Conservation (phyloP, 2,329 filamentous ascomycete genomes). For the Tolypocladium capitatum region DNA sequence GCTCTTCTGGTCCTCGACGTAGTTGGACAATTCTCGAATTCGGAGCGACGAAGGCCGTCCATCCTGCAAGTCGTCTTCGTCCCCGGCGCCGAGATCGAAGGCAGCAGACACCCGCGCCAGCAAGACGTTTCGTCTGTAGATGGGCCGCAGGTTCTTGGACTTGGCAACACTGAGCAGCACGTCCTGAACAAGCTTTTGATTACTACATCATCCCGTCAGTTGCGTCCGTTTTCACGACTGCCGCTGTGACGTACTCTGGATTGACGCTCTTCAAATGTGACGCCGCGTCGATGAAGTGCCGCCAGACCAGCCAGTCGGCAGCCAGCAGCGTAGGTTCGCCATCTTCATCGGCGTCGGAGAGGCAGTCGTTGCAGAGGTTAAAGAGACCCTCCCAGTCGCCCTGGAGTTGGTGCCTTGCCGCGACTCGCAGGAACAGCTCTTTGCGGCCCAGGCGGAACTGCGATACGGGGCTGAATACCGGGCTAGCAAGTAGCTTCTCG, state of each 20-base stretch:
- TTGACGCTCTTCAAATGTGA: conserved; percentile 16
- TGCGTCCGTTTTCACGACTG: not conserved
- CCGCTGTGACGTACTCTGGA: conserved; percentile 16
- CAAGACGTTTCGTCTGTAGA: conserved; percentile 25
- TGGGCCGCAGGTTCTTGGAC: conserved; percentile 17
- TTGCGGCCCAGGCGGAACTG: conserved; percentile 35
- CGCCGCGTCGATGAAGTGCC: conserved; percentile 25
- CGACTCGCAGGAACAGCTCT: conserved; percentile 28
- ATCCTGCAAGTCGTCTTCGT: conserved; percentile 15
- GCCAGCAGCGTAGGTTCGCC: conserved; percentile 27
- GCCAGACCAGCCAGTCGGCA: conserved; percentile 30
- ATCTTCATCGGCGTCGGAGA: conserved; percentile 24
- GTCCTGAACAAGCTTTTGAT: conserved; percentile 12
- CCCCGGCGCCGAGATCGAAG: conserved; percentile 18
- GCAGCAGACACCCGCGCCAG: conserved; percentile 24
- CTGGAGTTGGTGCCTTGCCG: conserved; percentile 22
- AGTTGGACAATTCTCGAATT: conserved; percentile 20
- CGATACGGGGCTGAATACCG: conserved; percentile 25
- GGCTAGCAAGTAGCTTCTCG: conserved; percentile 23
- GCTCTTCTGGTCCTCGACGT: conserved; percentile 21
- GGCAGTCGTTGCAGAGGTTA: conserved; percentile 28
- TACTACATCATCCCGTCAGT: conserved; percentile 11
- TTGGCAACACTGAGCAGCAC: conserved; percentile 18
- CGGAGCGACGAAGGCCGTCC: conserved; percentile 16
- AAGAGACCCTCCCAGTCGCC: conserved; percentile 30